Evolutionary conservation across 306 rosid genomes (phyloP), one percentile per base, ranked within the genome.

Genomic region (Quercus gilva): DNA sequence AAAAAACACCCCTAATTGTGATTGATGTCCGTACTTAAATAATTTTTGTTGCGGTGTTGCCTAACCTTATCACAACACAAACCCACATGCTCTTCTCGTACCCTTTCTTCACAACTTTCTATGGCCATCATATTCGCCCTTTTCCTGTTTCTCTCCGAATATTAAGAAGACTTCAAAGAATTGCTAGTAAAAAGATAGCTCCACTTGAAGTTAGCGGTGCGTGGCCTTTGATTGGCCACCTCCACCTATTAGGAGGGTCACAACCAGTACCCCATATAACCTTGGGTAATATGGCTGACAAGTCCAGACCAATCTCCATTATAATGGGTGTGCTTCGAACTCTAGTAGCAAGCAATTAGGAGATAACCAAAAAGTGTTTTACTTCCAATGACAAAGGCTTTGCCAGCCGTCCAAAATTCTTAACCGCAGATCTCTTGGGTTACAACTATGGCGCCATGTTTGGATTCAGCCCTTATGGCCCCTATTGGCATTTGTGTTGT

Each of bases 381-480:
- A 79, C 86, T 6, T 78, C 83, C n/a, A 74, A 78, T n/a, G 86
- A 83, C 33, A 26, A 37, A 29, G 71, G 15, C 28, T 76, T 75
- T 26, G 80, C 83, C 23, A 53, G 3, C 76, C 70, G 86, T 2
- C 84, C 87, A 0, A 78, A 76, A 13, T 3, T 28, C 4, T 4
- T 74, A 12, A 73, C 78, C 26, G 6, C 63, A 10, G 73, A 58
- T 17, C 5, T 75, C 5, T 21, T 86, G 71, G 73, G 69, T 18
- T 75, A 75, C 69, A 57, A 84, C 75, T 78, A 43, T 20, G 11
- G 45, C 45, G 81, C 82, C 78, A 67, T 86, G 85, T 1, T 86
- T 1, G 80, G 78, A 2, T 28, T 75, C 1, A 41, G 73, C 52
- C 77, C 72, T 1, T 75, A 83, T 17, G 81, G 81, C 21, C 55